A percentile compares a stretch with the other conserved stretches of the same genome.
Evolutionary conservation across 257 asterid species (phyloP).

Genomic region (Salvia hispanica): DNA sequence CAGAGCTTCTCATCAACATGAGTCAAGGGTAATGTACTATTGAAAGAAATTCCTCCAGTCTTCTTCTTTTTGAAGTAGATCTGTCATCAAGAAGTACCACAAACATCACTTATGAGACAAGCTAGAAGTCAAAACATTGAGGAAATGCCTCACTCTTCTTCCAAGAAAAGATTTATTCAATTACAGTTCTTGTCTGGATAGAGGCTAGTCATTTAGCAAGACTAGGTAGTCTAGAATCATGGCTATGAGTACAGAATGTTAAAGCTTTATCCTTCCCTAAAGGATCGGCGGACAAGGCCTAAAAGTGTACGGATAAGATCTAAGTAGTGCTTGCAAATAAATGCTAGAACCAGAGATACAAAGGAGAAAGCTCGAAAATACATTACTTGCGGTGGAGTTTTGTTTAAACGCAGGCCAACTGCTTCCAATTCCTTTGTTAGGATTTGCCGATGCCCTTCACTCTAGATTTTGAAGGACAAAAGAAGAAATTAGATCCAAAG

Average conservation of each 20-base stretch:
- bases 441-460: constrained; percentile 99
- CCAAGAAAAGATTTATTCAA: background rate
- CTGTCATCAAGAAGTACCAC: constrained; percentile 50
- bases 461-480: constrained; percentile 48
- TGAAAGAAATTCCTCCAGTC: constrained; percentile 97
- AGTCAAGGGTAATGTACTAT: constrained; percentile 79
- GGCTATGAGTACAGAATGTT: background rate
- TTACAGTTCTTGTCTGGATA: constrained; percentile 1
- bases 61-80: constrained; percentile 97
- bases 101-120: constrained; percentile 23
- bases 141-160: background rate
- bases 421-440: constrained; percentile 96
- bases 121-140: constrained; percentile 20
- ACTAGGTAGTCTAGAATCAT: no score
- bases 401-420: constrained; percentile 96
- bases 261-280: background rate
- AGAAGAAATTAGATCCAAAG: constrained; percentile 25
- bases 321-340: constrained; percentile 8
- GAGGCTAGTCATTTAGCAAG: constrained; percentile 5
- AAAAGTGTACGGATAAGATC: constrained; percentile 6
- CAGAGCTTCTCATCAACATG: constrained; percentile 99
- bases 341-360: constrained; percentile 15
- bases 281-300: background rate
- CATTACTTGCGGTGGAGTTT: constrained; percentile 90
- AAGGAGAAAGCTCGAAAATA: constrained; percentile 22